A percentile compares a stretch with the other conserved stretches of the same genome.
phyloP scores from a whole-genome alignment of 768 basidiomycete species.

The Tubosaeta brunneosetosa region DNA sequence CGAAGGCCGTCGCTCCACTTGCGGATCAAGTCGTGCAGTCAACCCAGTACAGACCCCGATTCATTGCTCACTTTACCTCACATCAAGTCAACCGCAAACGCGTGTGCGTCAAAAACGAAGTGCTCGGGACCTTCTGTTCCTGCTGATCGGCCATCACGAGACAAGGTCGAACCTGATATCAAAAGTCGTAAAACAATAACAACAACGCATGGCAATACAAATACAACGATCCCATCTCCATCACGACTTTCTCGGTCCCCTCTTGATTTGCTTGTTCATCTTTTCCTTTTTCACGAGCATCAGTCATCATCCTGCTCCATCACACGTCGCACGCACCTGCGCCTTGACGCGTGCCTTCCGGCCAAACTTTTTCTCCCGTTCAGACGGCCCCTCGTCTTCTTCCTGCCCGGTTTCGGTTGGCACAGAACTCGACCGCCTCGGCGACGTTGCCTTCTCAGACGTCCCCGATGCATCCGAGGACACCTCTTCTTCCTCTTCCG shows the following conservation, averaged over 20 bases:
- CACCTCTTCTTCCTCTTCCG: slow-evolving; percentile 28
- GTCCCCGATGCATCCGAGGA: slow-evolving; percentile 33
- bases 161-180: background rate
- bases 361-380: slow-evolving; percentile 34
- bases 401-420: slow-evolving; percentile 34
- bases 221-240: background rate
- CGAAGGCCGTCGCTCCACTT: background rate
- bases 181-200: background rate
- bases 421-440: slow-evolving; percentile 32
- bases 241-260: slow-evolving; percentile 22
- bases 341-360: slow-evolving; percentile 38
- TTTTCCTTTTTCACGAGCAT: slow-evolving; percentile 21
- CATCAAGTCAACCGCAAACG: background rate
- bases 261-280: slow-evolving; percentile 27
- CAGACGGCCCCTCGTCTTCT: slow-evolving; percentile 24
- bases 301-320: background rate
- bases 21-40: background rate
- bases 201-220: background rate
- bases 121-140: background rate
- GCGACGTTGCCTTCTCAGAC: slow-evolving; percentile 25
- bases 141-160: background rate
- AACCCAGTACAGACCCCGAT: background rate
- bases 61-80: background rate
- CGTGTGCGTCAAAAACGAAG: background rate
- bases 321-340: slow-evolving; percentile 29